Percentiles rank a stretch among this genome's conserved stretches.
Evolutionary conservation across 192 early-diverging fungal genomes (phyloP).

Genomic region (Umbelopsis ramanniana): DNA sequence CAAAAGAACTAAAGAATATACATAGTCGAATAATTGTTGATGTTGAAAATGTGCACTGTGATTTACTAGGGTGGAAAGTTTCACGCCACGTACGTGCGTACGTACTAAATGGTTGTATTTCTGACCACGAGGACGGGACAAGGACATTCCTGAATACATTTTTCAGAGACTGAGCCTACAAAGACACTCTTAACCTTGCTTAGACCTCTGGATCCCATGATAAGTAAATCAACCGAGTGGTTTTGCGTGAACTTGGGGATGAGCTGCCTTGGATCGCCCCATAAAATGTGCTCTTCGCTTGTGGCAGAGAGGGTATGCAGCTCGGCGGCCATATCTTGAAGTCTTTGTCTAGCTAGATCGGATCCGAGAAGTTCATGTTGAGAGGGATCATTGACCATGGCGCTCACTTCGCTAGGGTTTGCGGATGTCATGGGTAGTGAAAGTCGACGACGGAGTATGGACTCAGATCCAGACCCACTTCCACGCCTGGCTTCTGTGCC

Average conservation of each 20-base stretch:
- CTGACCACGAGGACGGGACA: constrained; percentile 42
- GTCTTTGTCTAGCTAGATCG: neutral
- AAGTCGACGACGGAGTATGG: neutral
- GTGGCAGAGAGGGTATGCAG: constrained; percentile 25
- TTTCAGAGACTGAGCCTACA: constrained; percentile 41
- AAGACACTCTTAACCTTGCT: constrained; percentile 39
- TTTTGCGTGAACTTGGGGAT: constrained; percentile 38
- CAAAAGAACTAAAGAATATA: too few species aligned
- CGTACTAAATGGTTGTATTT: constrained; percentile 33
- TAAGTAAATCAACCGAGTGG: constrained; percentile 37
- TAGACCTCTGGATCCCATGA: constrained; percentile 43
- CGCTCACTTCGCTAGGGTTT: constrained; percentile 23
- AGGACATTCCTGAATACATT: constrained; percentile 38
- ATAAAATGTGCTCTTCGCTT: constrained; percentile 39
- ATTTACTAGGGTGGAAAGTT: neutral
- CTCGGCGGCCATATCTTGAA: constrained; percentile 28
- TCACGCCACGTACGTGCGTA: neutral
- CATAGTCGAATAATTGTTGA: too few species aligned
- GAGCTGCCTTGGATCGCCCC: constrained; percentile 35
- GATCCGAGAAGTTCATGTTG: neutral
- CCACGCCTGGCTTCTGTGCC: neutral
- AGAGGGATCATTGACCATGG: constrained; percentile 25
- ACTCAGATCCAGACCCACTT: neutral
- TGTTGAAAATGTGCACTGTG: neutral
- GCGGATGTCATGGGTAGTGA: constrained; percentile 30